Percentiles rank a stretch among this genome's conserved stretches.
Conservation (phyloP, 805 yeast species). For the Monosporozyma siamensis region DNA sequence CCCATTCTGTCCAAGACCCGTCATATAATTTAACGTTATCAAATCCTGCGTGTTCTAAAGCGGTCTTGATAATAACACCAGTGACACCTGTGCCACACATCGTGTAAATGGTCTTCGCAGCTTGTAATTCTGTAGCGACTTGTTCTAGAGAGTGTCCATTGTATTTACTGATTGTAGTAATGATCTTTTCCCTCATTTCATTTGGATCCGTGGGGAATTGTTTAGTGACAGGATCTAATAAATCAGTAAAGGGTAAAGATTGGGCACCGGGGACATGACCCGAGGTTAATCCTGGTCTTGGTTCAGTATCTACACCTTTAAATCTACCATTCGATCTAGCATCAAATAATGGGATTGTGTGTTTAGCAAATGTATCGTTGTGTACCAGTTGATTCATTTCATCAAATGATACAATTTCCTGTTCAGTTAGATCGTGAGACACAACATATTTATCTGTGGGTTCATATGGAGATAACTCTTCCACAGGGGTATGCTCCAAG, state of each 20-base stretch:
- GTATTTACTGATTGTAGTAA: constrained; percentile 35
- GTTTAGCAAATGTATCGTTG: not conserved
- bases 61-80: constrained; percentile 78
- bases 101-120: constrained; percentile 28
- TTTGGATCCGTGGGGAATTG: constrained; percentile 35
- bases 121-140: constrained; percentile 15
- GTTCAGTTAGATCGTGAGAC: constrained; percentile 28
- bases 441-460: constrained; percentile 28
- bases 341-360: constrained; percentile 41
- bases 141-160: not conserved
- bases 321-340: constrained; percentile 74
- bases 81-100: constrained; percentile 98
- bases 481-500: constrained; percentile 31
- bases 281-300: constrained; percentile 76
- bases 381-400: constrained; percentile 50
- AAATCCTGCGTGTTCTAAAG: constrained; percentile 48
- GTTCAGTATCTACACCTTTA: constrained; percentile 76
- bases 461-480: constrained; percentile 8
- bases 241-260: constrained; percentile 63
- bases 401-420: constrained; percentile 58
- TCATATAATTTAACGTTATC: constrained; percentile 56
- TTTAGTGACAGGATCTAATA: constrained; percentile 41
- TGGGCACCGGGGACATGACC: constrained; percentile 84
- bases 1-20: constrained; percentile 66
- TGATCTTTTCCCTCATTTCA: constrained; percentile 34